Evolutionary conservation across 805 yeast species (phyloP).

Genomic region (Priceomyces haplophilus): DNA sequence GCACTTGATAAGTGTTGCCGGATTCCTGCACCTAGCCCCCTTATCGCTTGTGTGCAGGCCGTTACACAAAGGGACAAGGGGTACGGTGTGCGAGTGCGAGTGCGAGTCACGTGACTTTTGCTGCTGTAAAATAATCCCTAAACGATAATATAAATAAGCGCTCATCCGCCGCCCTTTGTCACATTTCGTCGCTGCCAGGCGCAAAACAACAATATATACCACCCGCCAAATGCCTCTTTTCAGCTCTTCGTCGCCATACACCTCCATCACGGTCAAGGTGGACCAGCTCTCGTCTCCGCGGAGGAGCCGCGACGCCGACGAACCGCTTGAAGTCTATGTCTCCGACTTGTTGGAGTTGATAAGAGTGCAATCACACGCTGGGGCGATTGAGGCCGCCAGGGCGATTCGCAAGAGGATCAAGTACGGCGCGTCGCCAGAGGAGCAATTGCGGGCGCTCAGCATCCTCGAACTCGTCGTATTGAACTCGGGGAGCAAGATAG

Average conservation of each 20-base stretch:
- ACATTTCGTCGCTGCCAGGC: too few species aligned
- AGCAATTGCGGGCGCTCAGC: constrained; percentile 63
- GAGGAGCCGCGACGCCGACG: constrained; percentile 34
- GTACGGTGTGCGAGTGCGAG: too few species aligned
- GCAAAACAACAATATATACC: too few species aligned
- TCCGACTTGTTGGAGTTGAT: constrained; percentile 57
- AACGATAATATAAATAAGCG: too few species aligned
- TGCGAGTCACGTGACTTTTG: too few species aligned
- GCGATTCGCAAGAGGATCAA: constrained; percentile 86
- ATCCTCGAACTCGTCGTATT: constrained; percentile 37
- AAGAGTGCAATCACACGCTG: constrained; percentile 31
- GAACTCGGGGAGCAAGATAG: constrained; percentile 43
- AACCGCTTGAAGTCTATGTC: constrained; percentile 43
- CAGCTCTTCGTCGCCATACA: constrained; percentile 59
- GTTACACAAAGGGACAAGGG: too few species aligned
- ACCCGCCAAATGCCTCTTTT: constrained; percentile 21
- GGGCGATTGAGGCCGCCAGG: constrained; percentile 77
- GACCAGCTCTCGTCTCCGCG: constrained; percentile 48
- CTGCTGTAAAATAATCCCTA: too few species aligned
- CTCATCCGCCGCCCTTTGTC: too few species aligned
- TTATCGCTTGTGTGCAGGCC: too few species aligned
- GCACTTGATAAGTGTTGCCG: too few species aligned
- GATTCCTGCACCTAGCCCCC: too few species aligned
- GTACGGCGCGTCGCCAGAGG: constrained; percentile 61
- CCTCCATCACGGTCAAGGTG: constrained; percentile 66